Evolutionary conservation across 371 early-diverging fungal species (phyloP), one percentile per base, ranked within the genome.

Genomic region (Homolaphlyctis polyrhiza): DNA sequence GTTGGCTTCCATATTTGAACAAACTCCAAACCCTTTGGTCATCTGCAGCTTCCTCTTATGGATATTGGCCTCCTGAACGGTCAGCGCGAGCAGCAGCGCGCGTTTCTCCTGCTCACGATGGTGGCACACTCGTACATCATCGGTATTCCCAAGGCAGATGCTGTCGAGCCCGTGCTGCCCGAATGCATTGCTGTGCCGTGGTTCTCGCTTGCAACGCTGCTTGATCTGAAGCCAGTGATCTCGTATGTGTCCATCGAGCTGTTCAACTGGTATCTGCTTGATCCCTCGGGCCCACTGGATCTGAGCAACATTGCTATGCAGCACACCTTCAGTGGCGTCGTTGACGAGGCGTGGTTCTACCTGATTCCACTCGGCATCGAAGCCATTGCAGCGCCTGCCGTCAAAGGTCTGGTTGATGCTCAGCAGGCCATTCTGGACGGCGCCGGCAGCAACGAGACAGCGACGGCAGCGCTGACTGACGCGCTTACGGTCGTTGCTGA

Each of bases 291-390:
- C 0, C 86, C 89, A 1, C 74, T 82, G 58, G 83, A 86, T 65
- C 69, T 91, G 64, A 88, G 86, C 69, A 97, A 97, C 72, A 60
- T 96, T 28, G 81, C 85, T 18, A 87, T 91, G 0, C 72, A 92
- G 64, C 81, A 88, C 47, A 95, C 94, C 5, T 92, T 92, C 66
- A 88, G 94, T 6, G 95, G 96, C 21, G 84, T 89, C 21, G 75
- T 88, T 52, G 97, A 97, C 77, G 97, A 98, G 80, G 79, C 94
- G 0, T 96, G 97, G 96, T 98, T 98, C 71, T 96, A 94, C 74
- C 81, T 97, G 32, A 86, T 96, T 43, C 89, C 94, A 2, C 84
- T 90, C 0, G 92, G 90, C 0, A 95, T 95, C 57, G 98, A 98
- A 66, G 87, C 90, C 27, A 82, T 80, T 16, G 94, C 96, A 23